Evolutionary conservation across 257 asterid genomes (phyloP).

Genomic region (Phtheirospermum japonicum): DNA sequence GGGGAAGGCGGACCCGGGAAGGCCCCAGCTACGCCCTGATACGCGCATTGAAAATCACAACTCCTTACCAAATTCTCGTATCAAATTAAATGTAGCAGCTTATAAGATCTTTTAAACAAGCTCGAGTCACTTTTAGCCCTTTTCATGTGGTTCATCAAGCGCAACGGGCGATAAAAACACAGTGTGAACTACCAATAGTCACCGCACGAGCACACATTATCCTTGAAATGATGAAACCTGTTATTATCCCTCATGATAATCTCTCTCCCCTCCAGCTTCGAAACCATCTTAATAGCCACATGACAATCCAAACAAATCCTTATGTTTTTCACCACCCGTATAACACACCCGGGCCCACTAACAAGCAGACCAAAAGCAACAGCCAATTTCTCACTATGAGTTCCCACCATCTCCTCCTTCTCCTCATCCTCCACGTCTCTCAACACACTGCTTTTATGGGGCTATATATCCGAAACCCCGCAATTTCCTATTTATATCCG

Average conservation of each 20-base stretch:
- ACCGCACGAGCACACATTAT: conserved; percentile 62
- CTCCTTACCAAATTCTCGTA: too few relatives aligned
- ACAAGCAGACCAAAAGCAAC: conserved; percentile 57
- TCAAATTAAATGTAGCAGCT: too few relatives aligned
- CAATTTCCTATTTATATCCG: conserved; percentile 42
- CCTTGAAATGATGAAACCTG: conserved; percentile 54
- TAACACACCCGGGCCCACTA: conserved; percentile 38
- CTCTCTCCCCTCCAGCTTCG: conserved; percentile 47
- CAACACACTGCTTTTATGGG: conserved; percentile 50
- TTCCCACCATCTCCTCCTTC: conserved; percentile 61
- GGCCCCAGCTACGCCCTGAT: too few relatives aligned
- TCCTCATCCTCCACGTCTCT: conserved; percentile 75
- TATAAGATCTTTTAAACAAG: too few relatives aligned
- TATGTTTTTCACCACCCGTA: conserved; percentile 61
- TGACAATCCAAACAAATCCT: conserved; percentile 75
- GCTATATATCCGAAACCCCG: conserved; percentile 46
- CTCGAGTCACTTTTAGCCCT: too few relatives aligned
- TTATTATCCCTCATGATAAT: conserved; percentile 63
- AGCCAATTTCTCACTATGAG: conserved; percentile 63
- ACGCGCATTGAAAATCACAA: too few relatives aligned
- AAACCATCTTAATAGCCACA: conserved; percentile 54
- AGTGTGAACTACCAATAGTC: conserved; percentile 50
- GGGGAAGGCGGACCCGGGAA: too few relatives aligned
- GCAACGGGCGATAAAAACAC: not conserved
- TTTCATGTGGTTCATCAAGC: too few relatives aligned